phyloP scores from a whole-genome alignment of 1,284 basidiomycete species.

The Crucibulum parvulum region DNA sequence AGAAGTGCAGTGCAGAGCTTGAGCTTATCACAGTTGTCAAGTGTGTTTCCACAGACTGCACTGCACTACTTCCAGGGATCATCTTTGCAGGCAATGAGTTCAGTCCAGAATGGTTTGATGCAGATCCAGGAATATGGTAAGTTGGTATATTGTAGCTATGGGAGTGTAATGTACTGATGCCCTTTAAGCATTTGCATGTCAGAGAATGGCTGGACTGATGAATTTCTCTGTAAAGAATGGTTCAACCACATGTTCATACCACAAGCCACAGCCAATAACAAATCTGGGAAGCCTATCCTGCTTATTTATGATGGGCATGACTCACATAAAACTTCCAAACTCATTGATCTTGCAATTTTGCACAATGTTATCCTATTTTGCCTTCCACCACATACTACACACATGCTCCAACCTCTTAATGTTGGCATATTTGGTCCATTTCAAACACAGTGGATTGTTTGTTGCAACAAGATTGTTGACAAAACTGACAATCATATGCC shows the following conservation, averaged over 20 bases:
- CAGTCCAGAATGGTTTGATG: conserved; percentile 26
- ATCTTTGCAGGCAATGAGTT: conserved; percentile 35
- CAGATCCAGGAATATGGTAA: conserved; percentile 18
- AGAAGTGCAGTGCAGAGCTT: conserved; percentile 26
- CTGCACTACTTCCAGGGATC: conserved; percentile 29
- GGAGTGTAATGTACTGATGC: background rate
- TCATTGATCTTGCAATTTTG: conserved; percentile 26
- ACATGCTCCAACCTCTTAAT: conserved; percentile 46
- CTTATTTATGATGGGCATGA: conserved; percentile 33
- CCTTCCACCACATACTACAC: conserved; percentile 46
- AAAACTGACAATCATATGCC: conserved; percentile 16
- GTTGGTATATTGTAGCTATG: background rate
- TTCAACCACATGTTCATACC: conserved; percentile 40
- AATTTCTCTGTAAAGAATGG: conserved; percentile 39
- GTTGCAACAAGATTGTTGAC: conserved; percentile 15
- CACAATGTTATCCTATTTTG: conserved; percentile 37
- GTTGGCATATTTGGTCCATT: conserved; percentile 42
- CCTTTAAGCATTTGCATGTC: conserved; percentile 21
- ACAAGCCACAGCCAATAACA: conserved; percentile 22
- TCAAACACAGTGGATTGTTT: conserved; percentile 18
- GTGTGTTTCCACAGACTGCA: conserved; percentile 32
- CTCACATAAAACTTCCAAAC: conserved; percentile 35
- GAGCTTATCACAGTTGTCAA: conserved; percentile 42
- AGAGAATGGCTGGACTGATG: conserved; percentile 47
- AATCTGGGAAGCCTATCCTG: conserved; percentile 2